Evolutionary conservation across 1,284 basidiomycete genomes (phyloP).

Genomic region (Ganoderma resinaceum): DNA sequence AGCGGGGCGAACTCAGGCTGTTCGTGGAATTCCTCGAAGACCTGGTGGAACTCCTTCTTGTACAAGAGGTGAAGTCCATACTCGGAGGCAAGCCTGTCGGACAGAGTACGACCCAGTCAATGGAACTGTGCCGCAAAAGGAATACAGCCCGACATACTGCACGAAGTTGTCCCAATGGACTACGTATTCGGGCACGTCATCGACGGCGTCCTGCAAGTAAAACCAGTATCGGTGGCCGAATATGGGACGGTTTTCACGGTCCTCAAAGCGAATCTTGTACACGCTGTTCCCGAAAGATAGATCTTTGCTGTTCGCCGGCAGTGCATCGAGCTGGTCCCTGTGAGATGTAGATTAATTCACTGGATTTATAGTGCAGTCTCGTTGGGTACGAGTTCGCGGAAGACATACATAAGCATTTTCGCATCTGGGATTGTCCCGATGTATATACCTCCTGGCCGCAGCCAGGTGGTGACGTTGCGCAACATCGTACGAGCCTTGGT

Average conservation of each 20-base stretch:
- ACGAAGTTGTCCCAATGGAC: constrained; percentile 96
- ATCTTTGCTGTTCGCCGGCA: constrained; percentile 66
- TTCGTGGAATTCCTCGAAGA: constrained; percentile 81
- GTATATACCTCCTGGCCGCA: constrained; percentile 87
- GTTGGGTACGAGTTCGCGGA: not conserved
- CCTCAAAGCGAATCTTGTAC: constrained; percentile 89
- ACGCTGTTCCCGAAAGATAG: constrained; percentile 91
- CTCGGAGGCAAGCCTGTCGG: constrained; percentile 79
- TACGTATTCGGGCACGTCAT: constrained; percentile 96
- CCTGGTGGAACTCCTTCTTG: constrained; percentile 88
- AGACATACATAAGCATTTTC: constrained; percentile 74
- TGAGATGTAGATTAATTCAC: constrained; percentile 22
- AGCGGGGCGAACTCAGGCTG: constrained; percentile 81
- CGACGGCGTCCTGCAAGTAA: constrained; percentile 94
- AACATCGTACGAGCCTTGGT: constrained; percentile 93
- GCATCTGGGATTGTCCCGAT: constrained; percentile 95
- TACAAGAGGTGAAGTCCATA: constrained; percentile 82
- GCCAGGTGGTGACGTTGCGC: constrained; percentile 84
- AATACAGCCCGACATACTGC: constrained; percentile 56
- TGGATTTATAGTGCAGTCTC: not conserved
- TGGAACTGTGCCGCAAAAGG: not conserved
- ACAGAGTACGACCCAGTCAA: not conserved
- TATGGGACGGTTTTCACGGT: constrained; percentile 64
- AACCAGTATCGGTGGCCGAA: constrained; percentile 96
- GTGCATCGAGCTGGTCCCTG: constrained; percentile 72